Evolutionary conservation across 78 protist genomes (phyloP), one percentile per base, ranked within the genome.

Genomic region (Guillardia theta): DNA sequence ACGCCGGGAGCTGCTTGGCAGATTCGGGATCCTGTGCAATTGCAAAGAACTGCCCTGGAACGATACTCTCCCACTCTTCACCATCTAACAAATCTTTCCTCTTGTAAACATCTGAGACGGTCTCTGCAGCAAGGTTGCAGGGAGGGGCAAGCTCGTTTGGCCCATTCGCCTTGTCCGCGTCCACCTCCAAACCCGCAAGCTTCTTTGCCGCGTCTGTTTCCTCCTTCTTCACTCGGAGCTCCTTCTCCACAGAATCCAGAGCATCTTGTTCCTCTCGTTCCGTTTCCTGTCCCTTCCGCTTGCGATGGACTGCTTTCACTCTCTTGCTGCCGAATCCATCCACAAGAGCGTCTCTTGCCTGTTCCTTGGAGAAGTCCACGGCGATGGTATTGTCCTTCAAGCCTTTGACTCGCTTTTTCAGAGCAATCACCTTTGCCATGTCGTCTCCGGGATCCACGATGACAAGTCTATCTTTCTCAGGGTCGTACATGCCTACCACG

Each of bases 261-360:
- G 36, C 22, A 12, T 70, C 83, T 24, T 24, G 46, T 4, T 43
- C 83, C 83, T 70, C 83, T 6, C 36, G 46, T 43, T 70, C 36
- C 83, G 36, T 36, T 43, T 70, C 46, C 83, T 22, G 36, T 0
- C 83, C 83, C 83, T 70, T 70, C 45, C 83, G 6, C 6, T 4
- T 4, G 46, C 36, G n/a, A 43, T 70, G 83, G 36, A 33, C 41
- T 36, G 9, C 22, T 43, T 70, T 70, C 45, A 70, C 83, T 15
- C 83, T 36, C 83, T 70, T 70, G 83, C 83, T 70, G 83, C 83
- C 83, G 83, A 70, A 70, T 12, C 83, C 83, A 22, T 12, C 36
- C 41, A 24, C 41, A 24, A 70, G 22, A 24, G 83, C 83, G 12
- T 70, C 83, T 70, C 83, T 12, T 10, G 83, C 83, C 36, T 70